Evolutionary conservation across 345 rosid species (phyloP).

Genomic region (Brassica nigra): DNA sequence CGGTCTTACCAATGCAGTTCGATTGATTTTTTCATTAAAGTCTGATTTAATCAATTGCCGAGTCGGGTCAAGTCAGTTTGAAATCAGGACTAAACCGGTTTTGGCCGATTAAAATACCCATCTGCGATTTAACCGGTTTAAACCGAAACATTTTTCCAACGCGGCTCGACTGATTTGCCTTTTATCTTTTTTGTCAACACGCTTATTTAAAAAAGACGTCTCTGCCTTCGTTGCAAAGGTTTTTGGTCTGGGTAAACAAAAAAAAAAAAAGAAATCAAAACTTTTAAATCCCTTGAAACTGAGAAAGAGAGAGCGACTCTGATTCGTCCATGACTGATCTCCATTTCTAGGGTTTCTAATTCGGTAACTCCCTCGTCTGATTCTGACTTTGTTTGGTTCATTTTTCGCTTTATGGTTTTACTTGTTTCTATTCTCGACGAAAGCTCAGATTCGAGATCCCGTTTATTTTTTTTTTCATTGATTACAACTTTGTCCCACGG

Average conservation of each 20-base stretch:
- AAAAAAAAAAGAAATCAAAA: not conserved
- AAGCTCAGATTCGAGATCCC: constrained; percentile 38
- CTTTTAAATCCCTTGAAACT: constrained; percentile 15
- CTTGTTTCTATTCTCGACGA: constrained; percentile 13
- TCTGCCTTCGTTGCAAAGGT: constrained; percentile 30
- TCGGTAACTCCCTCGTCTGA: constrained; percentile 24
- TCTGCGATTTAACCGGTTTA: constrained; percentile 26
- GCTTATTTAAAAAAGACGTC: constrained; percentile 3
- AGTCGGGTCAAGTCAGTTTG: not conserved
- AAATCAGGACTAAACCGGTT: not conserved
- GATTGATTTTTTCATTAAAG: not conserved
- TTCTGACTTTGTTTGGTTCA: not conserved
- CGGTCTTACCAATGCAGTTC: not conserved
- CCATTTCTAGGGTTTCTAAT: constrained; percentile 37
- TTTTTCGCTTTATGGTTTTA: not conserved
- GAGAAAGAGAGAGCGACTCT: constrained; percentile 11
- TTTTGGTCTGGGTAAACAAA: not conserved
- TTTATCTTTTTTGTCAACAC: constrained; percentile 19
- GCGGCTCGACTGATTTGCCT: constrained; percentile 7
- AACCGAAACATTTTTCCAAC: not conserved
- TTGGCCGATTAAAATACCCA: not conserved
- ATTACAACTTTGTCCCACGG: not conserved
- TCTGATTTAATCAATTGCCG: not conserved
- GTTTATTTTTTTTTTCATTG: not conserved
- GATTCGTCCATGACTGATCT: constrained; percentile 39